A percentile compares a stretch with the other conserved stretches of the same genome.
Evolutionary conservation across 257 asterid species (phyloP).

Genomic region (Ajuga chamaepitys): DNA sequence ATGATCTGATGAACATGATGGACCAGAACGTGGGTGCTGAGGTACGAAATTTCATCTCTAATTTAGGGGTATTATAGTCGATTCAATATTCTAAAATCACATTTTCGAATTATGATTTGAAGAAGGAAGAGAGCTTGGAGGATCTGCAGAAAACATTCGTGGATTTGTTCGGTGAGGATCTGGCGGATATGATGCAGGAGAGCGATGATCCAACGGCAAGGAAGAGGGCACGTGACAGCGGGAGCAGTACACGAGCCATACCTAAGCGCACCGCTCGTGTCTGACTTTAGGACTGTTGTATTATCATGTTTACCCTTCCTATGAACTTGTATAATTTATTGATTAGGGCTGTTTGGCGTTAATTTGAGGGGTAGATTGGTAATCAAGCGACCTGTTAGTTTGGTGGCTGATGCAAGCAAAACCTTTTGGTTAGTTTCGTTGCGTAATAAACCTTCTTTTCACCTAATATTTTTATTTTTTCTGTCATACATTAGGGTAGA

Average conservation of each 20-base stretch:
- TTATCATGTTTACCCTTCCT: background rate
- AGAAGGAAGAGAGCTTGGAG: conserved; percentile 81
- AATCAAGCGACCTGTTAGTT: background rate
- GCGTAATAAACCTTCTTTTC: background rate
- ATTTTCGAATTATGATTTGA: background rate
- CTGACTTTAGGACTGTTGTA: background rate
- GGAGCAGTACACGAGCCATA: conserved; percentile 31
- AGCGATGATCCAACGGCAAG: conserved; percentile 31
- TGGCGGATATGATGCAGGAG: conserved; percentile 38
- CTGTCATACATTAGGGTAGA: too few species aligned
- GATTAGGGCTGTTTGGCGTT: background rate
- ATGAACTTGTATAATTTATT: background rate
- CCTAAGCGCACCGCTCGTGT: conserved; percentile 20
- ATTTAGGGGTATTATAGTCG: background rate
- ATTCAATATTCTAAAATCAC: background rate
- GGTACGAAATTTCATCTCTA: conserved; percentile 28
- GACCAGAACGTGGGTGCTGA: conserved; percentile 48
- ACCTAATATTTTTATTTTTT: background rate
- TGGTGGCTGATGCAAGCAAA: conserved; percentile 4
- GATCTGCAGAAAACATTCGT: conserved; percentile 78
- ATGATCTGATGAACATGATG: conserved; percentile 76
- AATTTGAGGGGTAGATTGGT: conserved; percentile 10
- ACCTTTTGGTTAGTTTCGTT: conserved; percentile 3
- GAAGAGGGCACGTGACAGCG: conserved; percentile 40
- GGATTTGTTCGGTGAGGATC: conserved; percentile 83